Percentiles rank a stretch among this genome's conserved stretches.
phyloP scores from a whole-genome alignment of 2,329 filamentous ascomycete genomes.

The Aspergillus pseudoviridinutans region DNA sequence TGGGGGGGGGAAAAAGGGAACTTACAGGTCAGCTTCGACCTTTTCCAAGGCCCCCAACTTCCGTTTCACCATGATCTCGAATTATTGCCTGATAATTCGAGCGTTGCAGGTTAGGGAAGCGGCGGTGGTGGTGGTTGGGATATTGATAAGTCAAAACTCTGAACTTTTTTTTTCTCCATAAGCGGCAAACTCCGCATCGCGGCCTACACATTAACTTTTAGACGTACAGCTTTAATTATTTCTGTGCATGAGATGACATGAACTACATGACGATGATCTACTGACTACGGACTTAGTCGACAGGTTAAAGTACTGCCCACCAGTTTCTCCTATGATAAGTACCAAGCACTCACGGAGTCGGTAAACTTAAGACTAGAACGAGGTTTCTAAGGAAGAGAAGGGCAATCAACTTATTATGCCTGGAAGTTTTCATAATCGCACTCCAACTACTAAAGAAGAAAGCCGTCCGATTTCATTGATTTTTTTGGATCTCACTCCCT shows the following conservation, averaged over 20 bases:
- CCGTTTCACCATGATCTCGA: slow-evolving; percentile 67
- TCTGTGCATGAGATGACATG: not conserved
- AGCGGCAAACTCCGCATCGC: slow-evolving; percentile 15
- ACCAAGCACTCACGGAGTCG: not conserved
- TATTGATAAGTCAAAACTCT: slow-evolving; percentile 12
- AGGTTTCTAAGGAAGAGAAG: slow-evolving; percentile 13
- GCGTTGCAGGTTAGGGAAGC: slow-evolving; percentile 75
- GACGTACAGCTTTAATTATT: not conserved
- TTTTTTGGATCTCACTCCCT: slow-evolving; percentile 37
- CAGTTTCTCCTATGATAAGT: not conserved
- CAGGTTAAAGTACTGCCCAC: not conserved
- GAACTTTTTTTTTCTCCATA: slow-evolving; percentile 26
- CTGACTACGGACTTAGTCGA: not conserved
- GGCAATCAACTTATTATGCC: slow-evolving; percentile 18
- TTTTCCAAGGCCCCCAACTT: slow-evolving; percentile 92
- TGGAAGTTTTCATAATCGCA: slow-evolving; percentile 39
- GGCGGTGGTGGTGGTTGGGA: slow-evolving; percentile 32
- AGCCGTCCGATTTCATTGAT: slow-evolving; percentile 35
- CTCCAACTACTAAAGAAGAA: slow-evolving; percentile 40
- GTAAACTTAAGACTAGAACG: not conserved
- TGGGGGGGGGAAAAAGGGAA: not conserved
- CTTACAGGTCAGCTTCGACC: slow-evolving; percentile 81
- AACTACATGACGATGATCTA: not conserved
- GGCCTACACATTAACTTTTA: not conserved
- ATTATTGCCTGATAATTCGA: slow-evolving; percentile 4